A percentile compares a stretch with the other conserved stretches of the same genome.
Conservation (phyloP, 2,329 filamentous ascomycete species). For the Clonostachys chloroleuca region DNA sequence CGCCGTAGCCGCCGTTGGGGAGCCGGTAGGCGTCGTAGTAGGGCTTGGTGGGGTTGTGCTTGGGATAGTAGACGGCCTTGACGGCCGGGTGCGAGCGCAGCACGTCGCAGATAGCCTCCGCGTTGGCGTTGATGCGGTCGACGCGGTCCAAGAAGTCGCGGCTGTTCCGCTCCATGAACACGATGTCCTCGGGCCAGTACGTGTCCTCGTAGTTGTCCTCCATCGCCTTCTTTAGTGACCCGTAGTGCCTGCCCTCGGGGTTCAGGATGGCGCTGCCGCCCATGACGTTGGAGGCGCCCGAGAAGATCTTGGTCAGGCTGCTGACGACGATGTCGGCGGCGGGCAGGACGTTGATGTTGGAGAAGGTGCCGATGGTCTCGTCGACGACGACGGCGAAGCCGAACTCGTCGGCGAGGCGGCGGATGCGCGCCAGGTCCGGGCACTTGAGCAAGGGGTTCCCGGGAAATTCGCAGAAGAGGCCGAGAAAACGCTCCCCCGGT, state of each 20-base stretch:
- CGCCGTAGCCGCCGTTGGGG: slow-evolving; percentile 79
- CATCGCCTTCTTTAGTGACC: slow-evolving; percentile 61
- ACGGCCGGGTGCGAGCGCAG: slow-evolving; percentile 59
- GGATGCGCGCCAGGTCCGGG: slow-evolving; percentile 80
- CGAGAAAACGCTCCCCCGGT: slow-evolving; percentile 67
- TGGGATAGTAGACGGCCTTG: slow-evolving; percentile 83
- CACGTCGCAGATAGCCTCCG: slow-evolving; percentile 75
- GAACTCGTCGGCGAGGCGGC: slow-evolving; percentile 72
- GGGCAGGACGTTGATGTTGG: slow-evolving; percentile 90
- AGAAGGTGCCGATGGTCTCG: slow-evolving; percentile 94
- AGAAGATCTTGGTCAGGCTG: slow-evolving; percentile 95
- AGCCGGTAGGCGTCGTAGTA: slow-evolving; percentile 78
- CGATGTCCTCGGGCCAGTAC: slow-evolving; percentile 89
- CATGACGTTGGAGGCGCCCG: slow-evolving; percentile 97
- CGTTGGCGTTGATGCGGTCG: slow-evolving; percentile 78
- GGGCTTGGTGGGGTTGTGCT: slow-evolving; percentile 61
- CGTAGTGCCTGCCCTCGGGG: slow-evolving; percentile 66
- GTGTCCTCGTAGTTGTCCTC: slow-evolving; percentile 73
- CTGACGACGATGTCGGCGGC: slow-evolving; percentile 90
- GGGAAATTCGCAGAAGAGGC: slow-evolving; percentile 91
- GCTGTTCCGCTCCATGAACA: slow-evolving; percentile 95
- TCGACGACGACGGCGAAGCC: slow-evolving; percentile 90
- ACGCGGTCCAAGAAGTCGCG: slow-evolving; percentile 84
- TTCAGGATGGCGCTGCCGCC: slow-evolving; percentile 71
- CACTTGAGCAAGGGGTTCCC: slow-evolving; percentile 85